phyloP scores from a whole-genome alignment of 345 rosid species.

The Murraya paniculata region DNA sequence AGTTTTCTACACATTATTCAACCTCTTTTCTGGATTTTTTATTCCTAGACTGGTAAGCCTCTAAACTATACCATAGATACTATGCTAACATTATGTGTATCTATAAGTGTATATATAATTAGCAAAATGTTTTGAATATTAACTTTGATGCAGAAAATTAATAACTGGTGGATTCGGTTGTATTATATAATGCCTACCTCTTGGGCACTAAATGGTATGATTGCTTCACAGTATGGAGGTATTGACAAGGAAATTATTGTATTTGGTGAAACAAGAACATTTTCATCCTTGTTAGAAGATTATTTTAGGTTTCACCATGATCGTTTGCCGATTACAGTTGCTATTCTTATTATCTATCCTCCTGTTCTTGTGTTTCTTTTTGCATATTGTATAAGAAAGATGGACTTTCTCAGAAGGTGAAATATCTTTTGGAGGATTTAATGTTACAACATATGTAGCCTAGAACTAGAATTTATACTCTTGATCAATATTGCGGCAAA shows the following conservation, averaged over 20 bases:
- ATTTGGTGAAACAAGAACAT: no score
- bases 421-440: not conserved
- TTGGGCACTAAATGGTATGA: conserved; percentile 59
- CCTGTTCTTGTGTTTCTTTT: conserved; percentile 51
- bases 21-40: conserved; percentile 66
- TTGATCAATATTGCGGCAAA: no score
- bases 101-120: no score
- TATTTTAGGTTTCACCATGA: conserved; percentile 55
- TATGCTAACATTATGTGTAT: no score
- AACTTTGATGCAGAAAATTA: conserved; percentile 52
- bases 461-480: not conserved
- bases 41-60: conserved; percentile 65
- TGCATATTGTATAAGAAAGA: conserved; percentile 43
- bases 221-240: no score
- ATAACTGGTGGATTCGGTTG: conserved; percentile 82
- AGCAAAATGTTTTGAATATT: no score
- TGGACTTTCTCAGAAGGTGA: conserved; percentile 68
- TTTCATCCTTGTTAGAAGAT: conserved; percentile 43
- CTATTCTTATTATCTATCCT: conserved; percentile 48
- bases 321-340: conserved; percentile 31
- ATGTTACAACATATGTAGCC: not conserved
- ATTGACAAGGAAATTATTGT: no score
- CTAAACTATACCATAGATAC: no score
- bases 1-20: conserved; percentile 32
- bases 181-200: conserved; percentile 63